These are phyloP conservation scores for Trypanosoma avium DNA, from an alignment of 208 protist species.

Conservation along the genomic window DNA sequence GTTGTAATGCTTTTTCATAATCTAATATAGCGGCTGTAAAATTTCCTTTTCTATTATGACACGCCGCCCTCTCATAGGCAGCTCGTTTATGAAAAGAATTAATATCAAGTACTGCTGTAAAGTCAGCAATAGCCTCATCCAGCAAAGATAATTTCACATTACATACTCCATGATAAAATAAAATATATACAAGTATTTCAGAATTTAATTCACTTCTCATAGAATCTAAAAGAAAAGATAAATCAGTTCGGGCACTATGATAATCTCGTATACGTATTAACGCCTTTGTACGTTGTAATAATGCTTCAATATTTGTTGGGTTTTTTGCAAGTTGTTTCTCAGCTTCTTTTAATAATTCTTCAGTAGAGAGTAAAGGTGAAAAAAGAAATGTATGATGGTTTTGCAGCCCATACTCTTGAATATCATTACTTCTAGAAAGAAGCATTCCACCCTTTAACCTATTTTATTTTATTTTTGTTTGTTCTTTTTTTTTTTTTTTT, in stretches of 20 bases:
- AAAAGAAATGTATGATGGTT: neutral
- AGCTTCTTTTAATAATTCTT: conserved; percentile 36
- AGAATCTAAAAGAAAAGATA: conserved; percentile 33
- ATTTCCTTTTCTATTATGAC: conserved; percentile 69
- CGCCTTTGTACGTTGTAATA: conserved; percentile 38
- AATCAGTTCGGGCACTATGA: conserved; percentile 38
- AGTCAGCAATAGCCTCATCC: conserved; percentile 63
- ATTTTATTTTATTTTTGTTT: too few species aligned
- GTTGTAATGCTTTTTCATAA: conserved; percentile 72
- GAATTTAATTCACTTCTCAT: conserved; percentile 8
- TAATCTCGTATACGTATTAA: conserved; percentile 42
- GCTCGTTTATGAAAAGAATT: conserved; percentile 56
- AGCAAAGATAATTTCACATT: conserved; percentile 46
- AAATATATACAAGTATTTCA: conserved; percentile 1
- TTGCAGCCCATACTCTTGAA: neutral
- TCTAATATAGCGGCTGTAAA: conserved; percentile 71
- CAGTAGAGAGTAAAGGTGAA: conserved; percentile 22
- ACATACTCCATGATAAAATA: conserved; percentile 58
- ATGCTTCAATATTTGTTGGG: conserved; percentile 19
- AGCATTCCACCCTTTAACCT: conserved; percentile 14
- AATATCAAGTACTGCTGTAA: conserved; percentile 53
- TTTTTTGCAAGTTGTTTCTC: conserved; percentile 27
- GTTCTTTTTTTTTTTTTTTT: too few species aligned
- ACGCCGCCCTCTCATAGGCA: conserved; percentile 70
- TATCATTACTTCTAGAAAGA: conserved; percentile 7